Evolutionary conservation across 2,329 filamentous ascomycete genomes (phyloP), one percentile per base, ranked within the genome.

Genomic region (Sarocladium kiliense): DNA sequence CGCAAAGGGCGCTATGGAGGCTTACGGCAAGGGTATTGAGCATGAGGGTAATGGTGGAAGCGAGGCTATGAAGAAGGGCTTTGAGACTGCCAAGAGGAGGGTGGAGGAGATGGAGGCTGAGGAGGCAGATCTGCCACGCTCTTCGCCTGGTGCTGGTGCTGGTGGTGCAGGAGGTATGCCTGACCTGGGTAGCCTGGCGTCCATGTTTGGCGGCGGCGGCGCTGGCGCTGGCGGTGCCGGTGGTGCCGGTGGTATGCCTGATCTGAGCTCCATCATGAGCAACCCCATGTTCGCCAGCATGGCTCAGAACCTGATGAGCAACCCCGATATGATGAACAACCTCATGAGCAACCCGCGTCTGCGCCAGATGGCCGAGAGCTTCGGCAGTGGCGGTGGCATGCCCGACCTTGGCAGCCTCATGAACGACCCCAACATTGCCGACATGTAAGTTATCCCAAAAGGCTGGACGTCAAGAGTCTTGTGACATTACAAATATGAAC

Each of bases 241-340:
- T 6, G 86, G 82, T 4, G 86, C 81, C 19, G 85, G 77, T 7
- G 90, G 89, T 55, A 94, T 96, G 88, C 91, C 92, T 12, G 93
- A 97, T 70, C 77, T 99, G 23, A 75, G 84, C 60, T 83, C 84
- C 60, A 86, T 99, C 70, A 96, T 97, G 91, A 91, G 79, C 78
- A 99, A 97, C 77, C 94, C 94, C 55, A 97, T 97, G 94, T 96
- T 99, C 75, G 85, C 91, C 53, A 89, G 82, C 75, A 97, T 97
- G 91, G 94, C 94, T 3, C 91, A 97, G 77, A 96, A 90, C 72
- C 74, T 99, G 55, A 97, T 97, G 94, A 90, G 85, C 74, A 97
- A 99, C 75, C 94, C 94, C 0, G 89, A 96, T 10, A 85, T 92
- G 77, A 88, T 97, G 84, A 82, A 79, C 68, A 94, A 91, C 70